These are phyloP conservation scores for Theileria sp. DNA, from an alignment of 169 alveolate genomes.

Conservation along the genomic window DNA sequence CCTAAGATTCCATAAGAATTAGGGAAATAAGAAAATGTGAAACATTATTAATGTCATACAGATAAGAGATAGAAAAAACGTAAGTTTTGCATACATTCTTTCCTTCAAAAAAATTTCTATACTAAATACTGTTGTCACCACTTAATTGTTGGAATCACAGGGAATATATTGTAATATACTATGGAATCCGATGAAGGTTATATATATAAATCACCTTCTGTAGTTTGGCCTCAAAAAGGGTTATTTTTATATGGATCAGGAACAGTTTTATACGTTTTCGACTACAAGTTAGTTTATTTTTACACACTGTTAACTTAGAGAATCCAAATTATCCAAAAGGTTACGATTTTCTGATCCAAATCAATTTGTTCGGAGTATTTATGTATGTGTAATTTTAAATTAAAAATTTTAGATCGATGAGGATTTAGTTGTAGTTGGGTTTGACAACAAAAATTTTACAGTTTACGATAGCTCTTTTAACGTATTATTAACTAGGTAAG, in stretches of 20 bases:
- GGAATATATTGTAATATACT: not conserved
- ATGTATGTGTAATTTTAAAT: not conserved
- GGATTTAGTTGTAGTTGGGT: slow-evolving; percentile 6
- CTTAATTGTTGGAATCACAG: not conserved
- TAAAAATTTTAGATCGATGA: slow-evolving; percentile 3
- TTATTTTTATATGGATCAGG: slow-evolving; percentile 21
- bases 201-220: slow-evolving; percentile 25
- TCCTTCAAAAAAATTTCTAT: not conserved
- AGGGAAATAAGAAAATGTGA: not conserved
- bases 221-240: slow-evolving; percentile 24
- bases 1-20: slow-evolving; percentile 3
- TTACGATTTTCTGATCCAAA: slow-evolving; percentile 3
- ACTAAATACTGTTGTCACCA: not conserved
- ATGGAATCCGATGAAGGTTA: slow-evolving; percentile 26
- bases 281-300: slow-evolving; percentile 5
- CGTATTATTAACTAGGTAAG: slow-evolving; percentile 3
- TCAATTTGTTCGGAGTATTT: slow-evolving; percentile 9
- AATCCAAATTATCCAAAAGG: slow-evolving; percentile 11
- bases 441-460: not conserved
- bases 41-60: not conserved
- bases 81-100: not conserved
- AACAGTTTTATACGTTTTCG: slow-evolving; percentile 11
- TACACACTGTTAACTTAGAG: slow-evolving; percentile 13
- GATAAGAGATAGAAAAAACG: not conserved
- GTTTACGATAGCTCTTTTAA: not conserved